Evolutionary conservation across 202 grass and related monocot species (phyloP).

Genomic region (Setaria italica): DNA sequence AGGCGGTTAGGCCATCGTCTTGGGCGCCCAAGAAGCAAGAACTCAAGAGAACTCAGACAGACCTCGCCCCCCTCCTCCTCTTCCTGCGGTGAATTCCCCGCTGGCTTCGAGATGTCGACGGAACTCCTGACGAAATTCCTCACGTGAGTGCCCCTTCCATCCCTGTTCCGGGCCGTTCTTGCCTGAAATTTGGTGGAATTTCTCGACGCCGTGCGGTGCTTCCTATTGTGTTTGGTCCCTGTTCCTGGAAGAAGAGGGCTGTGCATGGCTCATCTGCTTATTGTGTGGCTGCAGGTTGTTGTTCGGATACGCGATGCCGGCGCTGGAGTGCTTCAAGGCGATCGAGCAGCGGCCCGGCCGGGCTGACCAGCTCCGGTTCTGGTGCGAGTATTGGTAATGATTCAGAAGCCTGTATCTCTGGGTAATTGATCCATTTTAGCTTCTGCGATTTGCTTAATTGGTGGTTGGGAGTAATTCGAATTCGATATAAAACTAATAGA

Average conservation of each 20-base stretch:
- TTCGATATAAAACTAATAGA: background rate
- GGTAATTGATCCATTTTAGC: background rate
- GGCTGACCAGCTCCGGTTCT: slow-evolving; percentile 81
- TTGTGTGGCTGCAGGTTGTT: slow-evolving; percentile 54
- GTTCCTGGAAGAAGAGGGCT: background rate
- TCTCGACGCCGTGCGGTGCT: background rate
- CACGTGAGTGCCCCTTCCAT: slow-evolving; percentile 55
- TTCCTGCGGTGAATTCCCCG: slow-evolving; percentile 13
- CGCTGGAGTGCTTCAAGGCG: slow-evolving; percentile 92
- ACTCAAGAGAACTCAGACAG: background rate
- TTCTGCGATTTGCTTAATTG: background rate
- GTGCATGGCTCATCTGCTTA: slow-evolving; percentile 17
- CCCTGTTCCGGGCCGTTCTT: background rate
- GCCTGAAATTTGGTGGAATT: slow-evolving; percentile 8
- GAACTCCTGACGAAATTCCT: slow-evolving; percentile 81
- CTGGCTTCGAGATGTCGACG: slow-evolving; percentile 50
- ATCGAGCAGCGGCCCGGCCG: slow-evolving; percentile 70
- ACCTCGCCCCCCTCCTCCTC: background rate
- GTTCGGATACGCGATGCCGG: slow-evolving; percentile 84
- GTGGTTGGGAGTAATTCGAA: background rate
- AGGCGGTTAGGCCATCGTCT: slow-evolving; percentile 11
- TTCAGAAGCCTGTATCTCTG: slow-evolving; percentile 17
- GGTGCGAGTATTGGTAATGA: slow-evolving; percentile 95
- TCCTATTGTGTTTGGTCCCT: background rate
- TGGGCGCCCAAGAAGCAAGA: slow-evolving; percentile 24